Base-by-base conservation (phyloP, 805 yeast species). In the Suhomyces kilbournensis region DNA sequence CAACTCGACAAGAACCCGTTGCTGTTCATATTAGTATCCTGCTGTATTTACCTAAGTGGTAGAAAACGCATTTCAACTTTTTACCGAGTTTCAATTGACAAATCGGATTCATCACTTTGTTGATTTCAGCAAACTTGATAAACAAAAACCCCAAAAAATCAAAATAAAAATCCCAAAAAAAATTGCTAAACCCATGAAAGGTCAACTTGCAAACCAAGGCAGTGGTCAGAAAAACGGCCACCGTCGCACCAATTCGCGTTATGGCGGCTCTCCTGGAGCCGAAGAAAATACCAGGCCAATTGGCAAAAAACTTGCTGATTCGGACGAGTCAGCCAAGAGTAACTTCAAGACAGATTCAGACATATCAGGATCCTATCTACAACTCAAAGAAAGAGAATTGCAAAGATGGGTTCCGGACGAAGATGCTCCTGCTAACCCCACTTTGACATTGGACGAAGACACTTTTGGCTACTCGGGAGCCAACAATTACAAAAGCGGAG, bases 391-490 rank as follows among this genome's bases (percentile, higher is more conserved):
- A 68, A 81, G 96, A 54, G 91, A 86, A 61, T 79, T 94, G 50
- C 83, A 88, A 69, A 79, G 76, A 61, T 93, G 99, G 99, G 81
- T 81, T 19, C 96, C 96, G 4, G 96, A 87, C 49, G 81, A 48
- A 8, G 56, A 54, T 19, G 62, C 64, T 17, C 65, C 77, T 25
- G 79, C 76, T 48, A 77, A 74, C 12, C 62, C 66, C 12, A 57
- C 56, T 3, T 53, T 71, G 40, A 44, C 67, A 0, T 66, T 81
- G 25, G 81, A 77, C 14, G 80, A 76, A 35, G 66, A 63, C 20
- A 35, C 52, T 9, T 46, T 40, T 25, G 53, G 54, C 32, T 38
- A 17, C n/a, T 38, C 42, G 7, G 42, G 42, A n/a, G 23, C 20
- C 23, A 38, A 19, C 23, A 38, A 38, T n/a, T 39, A 50, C 3